These are phyloP conservation scores for Oryza australiensis DNA, from an alignment of 176 grass and related monocot genomes.

Conservation along the genomic window DNA sequence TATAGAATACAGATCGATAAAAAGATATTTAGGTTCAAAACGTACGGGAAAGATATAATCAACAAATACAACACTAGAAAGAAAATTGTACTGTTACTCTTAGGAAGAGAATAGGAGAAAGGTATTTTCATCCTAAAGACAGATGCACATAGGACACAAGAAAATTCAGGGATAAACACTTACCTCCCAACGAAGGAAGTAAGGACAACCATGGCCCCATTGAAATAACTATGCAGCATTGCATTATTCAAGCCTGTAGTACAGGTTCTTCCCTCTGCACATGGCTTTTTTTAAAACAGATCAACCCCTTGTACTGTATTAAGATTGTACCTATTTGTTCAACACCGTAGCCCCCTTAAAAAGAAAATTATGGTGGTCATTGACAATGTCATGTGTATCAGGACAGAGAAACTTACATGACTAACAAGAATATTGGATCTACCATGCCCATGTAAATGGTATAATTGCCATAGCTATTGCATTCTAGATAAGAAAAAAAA, in stretches of 20 bases:
- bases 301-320: constrained; percentile 43
- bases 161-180: constrained; percentile 34
- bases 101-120: constrained; percentile 7
- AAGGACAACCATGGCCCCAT: constrained; percentile 48
- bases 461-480: not conserved
- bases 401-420: constrained; percentile 1
- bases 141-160: constrained; percentile 4
- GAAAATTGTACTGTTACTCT: not conserved
- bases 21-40: not conserved
- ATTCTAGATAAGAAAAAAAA: not conserved
- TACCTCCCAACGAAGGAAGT: constrained; percentile 37
- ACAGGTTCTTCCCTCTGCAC: constrained; percentile 48
- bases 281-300: constrained; percentile 52
- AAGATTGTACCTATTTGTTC: constrained; percentile 35
- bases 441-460: constrained; percentile 3
- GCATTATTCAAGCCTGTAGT: constrained; percentile 47
- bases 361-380: constrained; percentile 22
- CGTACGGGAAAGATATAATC: not conserved
- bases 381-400: not conserved
- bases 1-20: not conserved
- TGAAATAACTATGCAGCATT: constrained; percentile 43
- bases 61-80: constrained; percentile 22
- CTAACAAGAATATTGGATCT: constrained; percentile 6
- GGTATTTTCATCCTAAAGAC: constrained; percentile 26
- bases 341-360: constrained; percentile 20